Evolutionary conservation across 768 basidiomycete species (phyloP), one percentile per base, ranked within the genome.

Genomic region (Astraeus odoratus): DNA sequence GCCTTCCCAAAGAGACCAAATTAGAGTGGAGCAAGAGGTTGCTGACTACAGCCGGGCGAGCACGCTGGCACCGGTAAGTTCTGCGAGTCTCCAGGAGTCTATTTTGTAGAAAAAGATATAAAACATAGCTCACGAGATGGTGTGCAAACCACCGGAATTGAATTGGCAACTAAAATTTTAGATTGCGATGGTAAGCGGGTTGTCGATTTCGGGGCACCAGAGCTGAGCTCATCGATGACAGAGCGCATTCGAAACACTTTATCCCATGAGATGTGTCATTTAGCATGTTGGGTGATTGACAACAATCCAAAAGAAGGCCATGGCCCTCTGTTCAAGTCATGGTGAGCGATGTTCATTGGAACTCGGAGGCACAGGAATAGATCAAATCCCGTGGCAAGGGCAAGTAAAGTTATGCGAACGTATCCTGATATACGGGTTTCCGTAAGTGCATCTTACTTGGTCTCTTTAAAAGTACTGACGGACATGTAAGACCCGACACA

Each of bases 261-360:
- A 10, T 80, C 86, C 24, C 91, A 94, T 54, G 91, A 94, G 61
- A 91, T 93, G 89, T 93, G 90, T 55, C 91, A 93, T 66, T 63
- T 94, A 26, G 91, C 91, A 2, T 78, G 78, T 45, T 94, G 90
- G 90, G 67, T 87, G 19, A 86, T 94, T 44, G 78, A 84, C 57
- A 67, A 74, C 15, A 72, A 79, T 8, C 75, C 81, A 4, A 78
- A 78, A 47, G 86, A 88, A 59, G 76, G 74, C 6, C 89, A 93
- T 52, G 89, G 89, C 6, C 70, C 64, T 34, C 64, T 78, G 12
- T 92, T 83, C 67, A 86, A 85, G 56, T 61, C 59, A 39, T 92
- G 89, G 89, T 43, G 37, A 22, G 22, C 24, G 16, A 27, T 39
- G 16, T 18, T 43, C 43, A 10, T 9, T 45, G n/a, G 22, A 35